Evolutionary conservation across 2,329 filamentous ascomycete species (phyloP).

Genomic region (Pestalotiopsis fici): DNA sequence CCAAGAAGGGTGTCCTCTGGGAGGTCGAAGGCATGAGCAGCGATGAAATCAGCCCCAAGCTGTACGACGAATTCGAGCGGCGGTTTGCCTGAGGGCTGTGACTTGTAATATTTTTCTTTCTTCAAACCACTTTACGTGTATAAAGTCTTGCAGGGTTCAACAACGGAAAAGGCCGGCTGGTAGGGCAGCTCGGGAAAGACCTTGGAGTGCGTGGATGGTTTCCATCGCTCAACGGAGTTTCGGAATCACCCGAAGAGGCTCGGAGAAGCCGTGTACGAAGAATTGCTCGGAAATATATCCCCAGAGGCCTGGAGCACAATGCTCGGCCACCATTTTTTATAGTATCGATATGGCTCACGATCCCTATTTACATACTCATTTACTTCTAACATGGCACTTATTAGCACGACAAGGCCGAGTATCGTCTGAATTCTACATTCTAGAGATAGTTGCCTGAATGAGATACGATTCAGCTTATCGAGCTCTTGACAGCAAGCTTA

Average conservation of each 20-base stretch:
- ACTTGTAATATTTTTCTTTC: background rate
- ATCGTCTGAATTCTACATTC: no score
- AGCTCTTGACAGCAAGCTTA: no score
- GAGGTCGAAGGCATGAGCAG: slow-evolving; percentile 87
- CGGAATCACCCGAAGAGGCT: background rate
- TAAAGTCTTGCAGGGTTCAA: background rate
- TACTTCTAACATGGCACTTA: background rate
- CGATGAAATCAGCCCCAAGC: slow-evolving; percentile 91
- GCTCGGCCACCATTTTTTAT: background rate
- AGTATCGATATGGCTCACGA: background rate
- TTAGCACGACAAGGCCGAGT: no score
- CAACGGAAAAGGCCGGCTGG: background rate
- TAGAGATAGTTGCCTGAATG: no score
- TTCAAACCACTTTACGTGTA: background rate
- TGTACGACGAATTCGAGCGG: slow-evolving; percentile 79
- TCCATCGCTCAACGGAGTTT: slow-evolving; percentile 9
- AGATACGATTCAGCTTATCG: no score
- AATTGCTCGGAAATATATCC: background rate
- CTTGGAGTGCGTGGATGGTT: slow-evolving; percentile 6
- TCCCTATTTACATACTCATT: background rate
- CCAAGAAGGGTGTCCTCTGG: slow-evolving; percentile 79
- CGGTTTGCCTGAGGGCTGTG: slow-evolving; percentile 56
- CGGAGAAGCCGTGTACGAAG: background rate
- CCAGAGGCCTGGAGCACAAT: background rate
- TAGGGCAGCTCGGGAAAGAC: background rate